Base-by-base conservation (phyloP, 2,329 filamentous ascomycete genomes). In the Fusarium clavum region DNA sequence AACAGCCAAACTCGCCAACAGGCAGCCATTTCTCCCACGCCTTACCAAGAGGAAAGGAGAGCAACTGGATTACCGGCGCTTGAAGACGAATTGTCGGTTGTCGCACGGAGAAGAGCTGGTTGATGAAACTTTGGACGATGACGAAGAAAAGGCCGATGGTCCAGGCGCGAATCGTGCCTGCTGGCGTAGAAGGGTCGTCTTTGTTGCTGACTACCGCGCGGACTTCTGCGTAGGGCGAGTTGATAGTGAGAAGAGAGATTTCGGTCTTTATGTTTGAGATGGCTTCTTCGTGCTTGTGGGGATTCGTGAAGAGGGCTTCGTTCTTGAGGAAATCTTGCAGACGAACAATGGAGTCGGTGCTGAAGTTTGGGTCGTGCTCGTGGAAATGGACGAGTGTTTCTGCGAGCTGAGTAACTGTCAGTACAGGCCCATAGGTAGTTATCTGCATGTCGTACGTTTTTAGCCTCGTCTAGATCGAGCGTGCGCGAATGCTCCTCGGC, bases 221-320 rank as follows among this genome's bases (percentile, higher is more conserved):
- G 8, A 87, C 85, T 72, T 87, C 85, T 25, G 86, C 80, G 69
- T 88, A 88, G 1, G 87, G 87, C 12, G 83, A 86, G 75, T 87
- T 84, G 71, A 84, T 84, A 25, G 80, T 84, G 64, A 87, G 84
- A 34, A 87, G 78, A 2, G 84, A 82, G 1, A 84, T 81, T 72
- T 87, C 83, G 3, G 85, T 79, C 74, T 86, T 87, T 78, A 87
- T 85, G 67, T 86, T 82, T n/a, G 79, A 74, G 53, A 87, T 84
- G 27, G 84, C 64, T 0, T 79, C 76, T n/a, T 75, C 66, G 22
- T 83, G 73, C n/a, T 80, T 79, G 27, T 81, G 79, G 4, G 80
- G 78, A 20, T 79, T 74, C 6, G 75, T 69, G n/a, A 79, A 75
- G 7, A 81, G 55, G 8, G 69, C 74, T 0, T 72, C 45, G 41